These are phyloP conservation scores for Penicilliopsis zonata DNA, from an alignment of 495 filamentous ascomycete genomes.

Conservation along the genomic window DNA sequence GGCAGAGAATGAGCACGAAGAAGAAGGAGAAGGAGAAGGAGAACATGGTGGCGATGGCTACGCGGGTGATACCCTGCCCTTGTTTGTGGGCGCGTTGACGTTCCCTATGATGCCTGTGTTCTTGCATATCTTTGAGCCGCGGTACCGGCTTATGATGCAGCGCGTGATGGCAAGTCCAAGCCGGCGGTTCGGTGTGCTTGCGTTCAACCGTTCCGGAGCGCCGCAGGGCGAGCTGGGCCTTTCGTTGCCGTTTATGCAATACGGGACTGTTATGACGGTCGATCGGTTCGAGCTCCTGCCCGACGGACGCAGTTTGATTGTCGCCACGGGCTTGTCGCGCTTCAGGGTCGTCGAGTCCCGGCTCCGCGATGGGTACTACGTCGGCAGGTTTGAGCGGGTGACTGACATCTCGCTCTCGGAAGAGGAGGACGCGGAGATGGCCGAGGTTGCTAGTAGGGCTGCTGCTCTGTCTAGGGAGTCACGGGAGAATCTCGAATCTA, in stretches of 20 bases:
- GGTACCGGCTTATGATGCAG: slow-evolving; percentile 79
- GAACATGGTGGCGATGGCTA: too few species aligned
- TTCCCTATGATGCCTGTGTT: slow-evolving; percentile 78
- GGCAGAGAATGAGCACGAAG: slow-evolving; percentile 35
- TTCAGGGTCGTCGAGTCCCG: slow-evolving; percentile 58
- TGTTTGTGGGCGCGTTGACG: slow-evolving; percentile 73
- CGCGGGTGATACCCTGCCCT: slow-evolving; percentile 51
- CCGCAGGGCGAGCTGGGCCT: slow-evolving; percentile 46
- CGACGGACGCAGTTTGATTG: slow-evolving; percentile 70
- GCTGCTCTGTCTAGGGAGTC: too few species aligned
- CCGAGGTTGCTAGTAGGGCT: too few species aligned
- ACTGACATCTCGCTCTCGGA: slow-evolving; percentile 71
- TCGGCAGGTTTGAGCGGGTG: slow-evolving; percentile 60
- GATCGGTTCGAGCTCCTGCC: slow-evolving; percentile 57
- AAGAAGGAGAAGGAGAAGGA: slow-evolving; percentile 39
- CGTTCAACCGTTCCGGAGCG: slow-evolving; percentile 45
- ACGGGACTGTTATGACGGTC: slow-evolving; percentile 69
- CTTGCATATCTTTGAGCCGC: slow-evolving; percentile 82
- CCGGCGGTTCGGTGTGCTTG: slow-evolving; percentile 73
- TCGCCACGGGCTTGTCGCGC: slow-evolving; percentile 60
- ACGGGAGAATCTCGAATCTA: too few species aligned
- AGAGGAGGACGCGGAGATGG: slow-evolving; percentile 62
- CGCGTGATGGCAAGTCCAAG: slow-evolving; percentile 58
- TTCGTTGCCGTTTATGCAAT: slow-evolving; percentile 52
- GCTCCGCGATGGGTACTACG: slow-evolving; percentile 61